phyloP scores from a whole-genome alignment of 192 early-diverging fungal species.

The Lunasporangiospora selenospora region DNA sequence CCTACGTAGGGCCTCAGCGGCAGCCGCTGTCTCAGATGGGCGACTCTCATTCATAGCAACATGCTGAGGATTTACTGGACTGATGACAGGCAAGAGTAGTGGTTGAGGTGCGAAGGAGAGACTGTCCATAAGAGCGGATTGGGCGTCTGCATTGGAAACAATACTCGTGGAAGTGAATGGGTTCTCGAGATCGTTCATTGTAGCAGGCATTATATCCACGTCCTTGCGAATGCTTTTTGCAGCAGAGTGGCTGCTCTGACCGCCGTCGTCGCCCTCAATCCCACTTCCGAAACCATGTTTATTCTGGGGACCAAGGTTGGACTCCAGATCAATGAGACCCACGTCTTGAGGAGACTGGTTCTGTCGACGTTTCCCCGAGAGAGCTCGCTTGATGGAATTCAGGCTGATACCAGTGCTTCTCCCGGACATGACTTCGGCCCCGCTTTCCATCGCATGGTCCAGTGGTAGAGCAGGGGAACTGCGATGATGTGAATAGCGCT shows the following conservation, averaged over 20 bases:
- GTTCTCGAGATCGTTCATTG: conserved; percentile 12
- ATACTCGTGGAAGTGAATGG: conserved; percentile 3
- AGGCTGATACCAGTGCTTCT: conserved; percentile 28
- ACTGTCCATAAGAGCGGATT: conserved; percentile 14
- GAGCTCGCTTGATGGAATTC: conserved; percentile 30
- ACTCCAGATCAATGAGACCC: conserved; percentile 22
- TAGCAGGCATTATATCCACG: neutral
- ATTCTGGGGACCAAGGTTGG: neutral
- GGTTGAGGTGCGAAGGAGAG: conserved; percentile 20
- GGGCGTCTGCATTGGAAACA: conserved; percentile 12
- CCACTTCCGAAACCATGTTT: too few species aligned
- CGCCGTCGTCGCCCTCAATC: too few species aligned
- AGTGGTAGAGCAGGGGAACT: too few species aligned
- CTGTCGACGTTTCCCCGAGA: conserved; percentile 14
- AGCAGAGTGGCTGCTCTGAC: too few species aligned
- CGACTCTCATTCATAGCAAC: conserved; percentile 19
- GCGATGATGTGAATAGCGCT: too few species aligned
- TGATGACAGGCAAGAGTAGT: conserved; percentile 19
- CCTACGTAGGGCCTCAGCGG: conserved; percentile 3
- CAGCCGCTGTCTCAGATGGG: neutral
- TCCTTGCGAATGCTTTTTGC: conserved; percentile 1
- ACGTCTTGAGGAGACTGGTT: too few species aligned
- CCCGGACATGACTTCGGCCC: neutral
- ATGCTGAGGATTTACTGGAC: neutral
- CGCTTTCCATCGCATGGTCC: too few species aligned